A percentile compares a stretch with the other conserved stretches of the same genome.
Conservation (phyloP, 345 rosid genomes). For the Gossypium mustelinum region DNA sequence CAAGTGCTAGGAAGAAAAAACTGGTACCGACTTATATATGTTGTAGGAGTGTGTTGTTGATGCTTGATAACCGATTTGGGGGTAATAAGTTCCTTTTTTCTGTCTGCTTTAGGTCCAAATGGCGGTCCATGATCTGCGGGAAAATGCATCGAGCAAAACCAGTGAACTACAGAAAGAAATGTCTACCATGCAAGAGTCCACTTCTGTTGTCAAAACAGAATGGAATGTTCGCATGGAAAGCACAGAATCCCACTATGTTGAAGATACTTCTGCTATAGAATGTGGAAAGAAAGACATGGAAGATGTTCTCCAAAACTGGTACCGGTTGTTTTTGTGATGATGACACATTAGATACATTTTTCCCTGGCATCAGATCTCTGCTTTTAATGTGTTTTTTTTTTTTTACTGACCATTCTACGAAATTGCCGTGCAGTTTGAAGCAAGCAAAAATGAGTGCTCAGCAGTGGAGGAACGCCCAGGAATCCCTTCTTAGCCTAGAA, state of each 20-base stretch:
- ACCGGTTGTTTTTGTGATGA: conserved; percentile 9
- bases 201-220: conserved; percentile 65
- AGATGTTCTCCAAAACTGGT: conserved; percentile 82
- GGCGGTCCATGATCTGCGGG: conserved; percentile 82
- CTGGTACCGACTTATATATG: conserved; percentile 41
- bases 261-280: conserved; percentile 73
- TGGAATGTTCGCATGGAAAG: conserved; percentile 80
- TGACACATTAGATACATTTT: neutral
- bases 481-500: conserved; percentile 75
- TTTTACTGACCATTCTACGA: conserved; percentile 18
- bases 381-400: neutral
- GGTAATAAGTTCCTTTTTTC: conserved; percentile 1
- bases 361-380: neutral
- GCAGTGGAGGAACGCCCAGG: conserved; percentile 89
- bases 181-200: conserved; percentile 84
- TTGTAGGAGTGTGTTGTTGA: neutral
- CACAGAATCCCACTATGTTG: conserved; percentile 63
- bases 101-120: conserved; percentile 57
- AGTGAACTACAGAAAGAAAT: conserved; percentile 75
- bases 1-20: conserved; percentile 83
- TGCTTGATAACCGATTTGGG: neutral
- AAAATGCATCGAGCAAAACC: conserved; percentile 69
- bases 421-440: conserved; percentile 45
- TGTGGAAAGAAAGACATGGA: conserved; percentile 71
- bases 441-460: conserved; percentile 73